Base-by-base conservation (phyloP, 2,329 filamentous ascomycete species). In the Nothophaeocryptopus gaeumannii region DNA sequence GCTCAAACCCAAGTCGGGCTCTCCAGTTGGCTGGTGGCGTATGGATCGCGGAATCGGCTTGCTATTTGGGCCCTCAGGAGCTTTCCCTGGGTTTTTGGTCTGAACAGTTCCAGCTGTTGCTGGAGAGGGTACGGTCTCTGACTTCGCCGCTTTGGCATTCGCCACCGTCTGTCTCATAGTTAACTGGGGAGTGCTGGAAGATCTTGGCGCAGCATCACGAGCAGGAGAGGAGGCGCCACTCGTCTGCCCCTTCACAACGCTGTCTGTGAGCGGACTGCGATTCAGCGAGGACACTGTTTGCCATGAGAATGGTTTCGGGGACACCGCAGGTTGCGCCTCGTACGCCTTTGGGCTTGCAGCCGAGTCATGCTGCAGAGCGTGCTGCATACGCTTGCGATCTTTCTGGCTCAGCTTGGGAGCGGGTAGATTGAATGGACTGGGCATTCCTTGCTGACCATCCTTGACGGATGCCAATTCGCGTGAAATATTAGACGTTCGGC, bases 311-410 rank as follows among this genome's bases (percentile, higher is more conserved):
- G 58, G 52, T 34, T 51, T 58, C 11, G 45, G 30, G 7, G 45
- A 36, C 20, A 43, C 53, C 5, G 30, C 37, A 7, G 41, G 11
- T 31, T 39, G 26, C 16, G 85, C 4, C 20, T 26, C 20, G 20
- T 26, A 26, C 20, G 20, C 20, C 20, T 26, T 26, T 78, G 42
- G 53, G 33, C 41, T 38, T 9, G 43, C 35, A 2, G 45, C 39
- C 2, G 47, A 47, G 13, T 50, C 53, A 31, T 51, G 53, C 57
- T 64, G 51, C 62, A 88, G 82, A 54, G 82, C 78, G 62, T 89
- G 85, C 61, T 89, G 82, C 57, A 90, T 82, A 64, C 82, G 88
- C 72, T 96, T 97, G 15, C 90, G 84, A 67, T 96, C 91, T 64
- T 93, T 95, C 61, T 97, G 93, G 0, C 91, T 96, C 58, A 95